Evolutionary conservation across 139 green algal species (phyloP).

Genomic region (Tetradesmus obliquus): DNA sequence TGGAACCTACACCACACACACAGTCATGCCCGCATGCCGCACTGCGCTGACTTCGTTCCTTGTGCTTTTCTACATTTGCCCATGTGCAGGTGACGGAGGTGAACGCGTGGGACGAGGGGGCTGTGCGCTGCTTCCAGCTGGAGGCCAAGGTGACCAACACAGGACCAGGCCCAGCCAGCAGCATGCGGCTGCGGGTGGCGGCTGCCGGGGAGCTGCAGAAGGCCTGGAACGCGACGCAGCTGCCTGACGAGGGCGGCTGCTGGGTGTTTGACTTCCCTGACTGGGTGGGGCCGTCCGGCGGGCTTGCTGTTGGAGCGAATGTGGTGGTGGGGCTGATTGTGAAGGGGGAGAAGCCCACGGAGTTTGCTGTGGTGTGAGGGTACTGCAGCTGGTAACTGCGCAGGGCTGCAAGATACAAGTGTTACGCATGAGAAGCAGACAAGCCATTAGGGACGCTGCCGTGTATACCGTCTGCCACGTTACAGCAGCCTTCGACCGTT

Average conservation of each 20-base stretch:
- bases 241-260: background rate
- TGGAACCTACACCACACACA: background rate
- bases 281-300: conserved; percentile 7
- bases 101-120: conserved; percentile 1
- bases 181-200: conserved; percentile 10
- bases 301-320: background rate
- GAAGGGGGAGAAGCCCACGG: conserved; percentile 1
- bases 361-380: background rate
- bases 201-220: conserved; percentile 31
- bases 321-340: conserved; percentile 34
- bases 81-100: conserved; percentile 3
- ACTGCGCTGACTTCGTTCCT: no score
- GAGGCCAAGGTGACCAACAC: conserved; percentile 41
- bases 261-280: conserved; percentile 39
- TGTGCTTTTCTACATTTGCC: no score
- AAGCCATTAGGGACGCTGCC: no score
- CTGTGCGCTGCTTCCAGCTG: background rate
- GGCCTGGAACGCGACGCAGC: conserved; percentile 21
- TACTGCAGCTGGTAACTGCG: no score
- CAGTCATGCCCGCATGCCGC: background rate
- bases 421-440: no score
- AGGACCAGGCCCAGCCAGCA: background rate
- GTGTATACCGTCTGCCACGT: no score
- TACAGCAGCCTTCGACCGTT: no score
- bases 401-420: no score